Evolutionary conservation across 208 protist species (phyloP), one percentile per base, ranked within the genome.

Genomic region (Trypanosoma brucei): DNA sequence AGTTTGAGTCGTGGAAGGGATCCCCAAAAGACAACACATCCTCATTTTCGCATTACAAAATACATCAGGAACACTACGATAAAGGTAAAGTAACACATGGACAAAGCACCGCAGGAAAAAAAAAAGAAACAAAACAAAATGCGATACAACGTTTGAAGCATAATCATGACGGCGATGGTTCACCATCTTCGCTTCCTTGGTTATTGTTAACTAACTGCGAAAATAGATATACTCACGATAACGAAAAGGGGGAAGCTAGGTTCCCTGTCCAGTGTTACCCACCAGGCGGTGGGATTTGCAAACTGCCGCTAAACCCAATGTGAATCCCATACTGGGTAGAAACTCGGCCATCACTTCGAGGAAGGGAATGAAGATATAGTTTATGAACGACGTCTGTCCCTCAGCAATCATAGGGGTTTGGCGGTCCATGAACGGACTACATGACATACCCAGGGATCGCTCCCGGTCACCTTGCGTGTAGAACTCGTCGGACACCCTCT

Each of bases 341-440:
- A 95, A 75, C 60, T 88, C 84, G 3, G 76, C 78, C 9, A 95
- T 68, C 62, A 83, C 79, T 59, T 94, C 88, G 77, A 96, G 93
- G 71, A 96, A 90, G 2, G 91, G 90, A 6, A 85, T 77, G 37
- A 95, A 88, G 64, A 97, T 93, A 70, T 92, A 96, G 56, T 92
- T 96, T 72, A 96, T 96, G 70, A 96, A 96, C 2, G 85, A 75
- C 61, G 94, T 90, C 67, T 97, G 91, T 22, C 88, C 85, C 65
- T 96, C 94, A 35, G 84, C 88, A 13, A 93, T 67, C 58, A 64
- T 69, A 0, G 88, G 88, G 31, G 92, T 73, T 11, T 79, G 45
- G 42, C 92, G 81, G 72, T 96, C 82, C 88, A 97, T 97, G 61
- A 97, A 98, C n/a, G 94, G 94, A 48, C 94, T 97, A 66, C 92